Evolutionary conservation across 1,284 basidiomycete genomes (phyloP), one percentile per base, ranked within the genome.

Genomic region (Moesziomyces parantarcticus): DNA sequence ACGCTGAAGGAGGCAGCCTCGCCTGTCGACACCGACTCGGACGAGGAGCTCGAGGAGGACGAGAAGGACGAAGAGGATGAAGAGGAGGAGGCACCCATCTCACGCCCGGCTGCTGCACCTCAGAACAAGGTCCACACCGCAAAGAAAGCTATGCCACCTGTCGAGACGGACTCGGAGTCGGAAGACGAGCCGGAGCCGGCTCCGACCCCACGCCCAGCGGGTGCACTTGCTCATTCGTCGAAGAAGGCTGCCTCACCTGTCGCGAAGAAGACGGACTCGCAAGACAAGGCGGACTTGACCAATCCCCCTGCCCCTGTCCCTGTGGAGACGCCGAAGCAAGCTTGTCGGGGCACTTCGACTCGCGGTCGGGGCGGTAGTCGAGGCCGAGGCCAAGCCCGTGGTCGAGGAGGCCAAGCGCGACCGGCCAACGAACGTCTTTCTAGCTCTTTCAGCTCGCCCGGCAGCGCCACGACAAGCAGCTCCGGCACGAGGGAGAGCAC

Each of bases 331-430:
- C 21, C 51, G 29, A 53, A 36, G 25, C 47, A 55, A 21, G 50
- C 36, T 5, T 56, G 39, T 20, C 43, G 41, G 18, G 34, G 36
- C 16, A 39, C 29, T 4, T 11, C 29, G 11, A 32, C 11, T 4
- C 29, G 11, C 11, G 29, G 29, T 32, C 29, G 29, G 11, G 29
- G 25, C 36, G 3, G 3, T n/a, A 9, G 42, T 41, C 22, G 52
- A 1, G 53, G 53, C 47, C 57, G 52, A 14, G 60, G 60, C 8
- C 41, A 44, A 34, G 53, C 51, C 22, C 50, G 44, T 9, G 54
- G 50, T 47, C 23, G 42, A 22, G 50, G 41, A 40, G 25, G 46
- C 36, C 36, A 36, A 6, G 29, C 29, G 5, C 29, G 29, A 32
- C 29, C 29, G 29, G 11, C 29, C 29, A 32, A 32, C 29, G 29